Evolutionary conservation across 768 basidiomycete species (phyloP), one percentile per base, ranked within the genome.

Genomic region (Clitopilus hobsonii): DNA sequence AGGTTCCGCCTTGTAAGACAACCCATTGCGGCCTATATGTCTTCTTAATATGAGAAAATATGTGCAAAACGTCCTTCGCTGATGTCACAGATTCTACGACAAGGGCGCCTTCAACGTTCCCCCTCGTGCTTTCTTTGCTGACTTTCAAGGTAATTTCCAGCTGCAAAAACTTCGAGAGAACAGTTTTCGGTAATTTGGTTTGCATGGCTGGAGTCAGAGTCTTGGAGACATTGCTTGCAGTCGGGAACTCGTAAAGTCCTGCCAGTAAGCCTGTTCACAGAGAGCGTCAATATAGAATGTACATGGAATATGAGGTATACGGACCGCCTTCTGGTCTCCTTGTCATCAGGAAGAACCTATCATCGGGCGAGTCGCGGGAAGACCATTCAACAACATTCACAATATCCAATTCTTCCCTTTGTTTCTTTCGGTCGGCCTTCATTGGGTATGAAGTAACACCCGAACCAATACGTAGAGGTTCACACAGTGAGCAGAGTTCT

Each of bases 31-130:
- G 77, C 55, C 84, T 79, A 65, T 89, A 95, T 11, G 89, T 94
- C 74, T 94, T 93, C 62, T 76, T 84, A 65, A 95, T 90, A 66
- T 98, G 94, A 7, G 91, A 93, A 70, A 97, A 97, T 48, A 92
- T 73, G 63, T 96, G 94, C 2, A 85, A 55, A 30, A 95, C 83
- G 56, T 87, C 80, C 10, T 86, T 86, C 20, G 74, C 82, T 18
- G 78, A 72, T 54, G 71, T 70, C 52, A 85, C 72, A 55, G 74
- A 70, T 32, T 70, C 61, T 20, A 89, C 74, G 16, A 66, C 70
- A 24, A 68, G 49, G 8, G 58, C 45, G 29, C 58, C 54, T 20
- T 18, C 27, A 25, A 49, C 52, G 32, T 54, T 51, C 51, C 51
- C 56, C 11, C 51, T 54, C 32, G 56, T 54, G 29, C 23, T 24